A percentile compares a stretch with the other conserved stretches of the same genome.
phyloP scores from a whole-genome alignment of 1,284 basidiomycete species.

The Neonothopanus nambi region DNA sequence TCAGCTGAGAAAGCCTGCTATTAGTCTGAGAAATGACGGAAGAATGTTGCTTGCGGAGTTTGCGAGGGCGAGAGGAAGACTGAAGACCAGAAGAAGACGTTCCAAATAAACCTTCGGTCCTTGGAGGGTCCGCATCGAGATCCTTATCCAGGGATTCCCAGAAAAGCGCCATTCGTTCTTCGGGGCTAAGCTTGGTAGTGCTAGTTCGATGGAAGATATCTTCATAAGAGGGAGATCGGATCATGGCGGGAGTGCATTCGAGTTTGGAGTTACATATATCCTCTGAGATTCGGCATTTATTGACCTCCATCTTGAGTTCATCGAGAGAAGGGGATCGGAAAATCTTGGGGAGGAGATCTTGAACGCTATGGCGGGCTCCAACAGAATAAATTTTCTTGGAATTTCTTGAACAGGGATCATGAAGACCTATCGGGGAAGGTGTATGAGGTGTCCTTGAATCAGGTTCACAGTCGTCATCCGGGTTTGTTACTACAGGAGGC shows the following conservation, averaged over 20 bases:
- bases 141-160: conserved; percentile 35
- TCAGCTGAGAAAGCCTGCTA: conserved; percentile 4
- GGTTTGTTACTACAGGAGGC: not conserved
- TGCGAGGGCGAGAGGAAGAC: conserved; percentile 20
- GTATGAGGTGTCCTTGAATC: not conserved
- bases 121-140: conserved; percentile 6
- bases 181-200: conserved; percentile 20
- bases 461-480: not conserved
- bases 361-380: conserved; percentile 16
- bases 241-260: conserved; percentile 22
- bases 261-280: not conserved
- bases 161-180: conserved; percentile 33
- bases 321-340: conserved; percentile 15
- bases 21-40: conserved; percentile 24
- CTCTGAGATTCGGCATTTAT: not conserved
- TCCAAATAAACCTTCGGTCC: conserved; percentile 1
- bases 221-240: conserved; percentile 16
- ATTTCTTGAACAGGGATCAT: not conserved
- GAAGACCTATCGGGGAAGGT: not conserved
- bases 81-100: not conserved
- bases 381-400: conserved; percentile 10
- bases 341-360: conserved; percentile 14
- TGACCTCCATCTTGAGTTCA: conserved; percentile 4
- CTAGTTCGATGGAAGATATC: conserved; percentile 14
- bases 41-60: conserved; percentile 32